Base-by-base conservation (phyloP, 2,329 filamentous ascomycete genomes). In the Epichloe scottii region DNA sequence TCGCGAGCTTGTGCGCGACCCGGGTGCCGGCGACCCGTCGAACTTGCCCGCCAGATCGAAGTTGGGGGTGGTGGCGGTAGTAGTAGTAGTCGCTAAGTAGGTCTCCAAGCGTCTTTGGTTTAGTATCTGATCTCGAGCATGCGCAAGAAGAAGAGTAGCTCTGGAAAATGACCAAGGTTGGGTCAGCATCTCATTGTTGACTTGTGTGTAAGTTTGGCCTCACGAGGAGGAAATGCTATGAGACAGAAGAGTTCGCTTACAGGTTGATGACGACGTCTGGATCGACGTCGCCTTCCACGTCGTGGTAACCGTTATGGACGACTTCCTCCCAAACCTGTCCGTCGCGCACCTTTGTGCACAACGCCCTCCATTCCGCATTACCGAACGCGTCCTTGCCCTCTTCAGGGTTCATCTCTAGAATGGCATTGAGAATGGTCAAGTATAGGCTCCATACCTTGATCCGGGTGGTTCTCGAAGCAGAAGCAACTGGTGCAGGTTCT, bases 371-470 rank as follows among this genome's bases (percentile, higher is more conserved):
- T 64, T 88, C 84, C 62, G 87, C 81, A 49, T 81, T 82, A 3
- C 93, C 93, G 70, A 97, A 95, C 12, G 84, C 79, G 48, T 84
- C 80, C 71, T 93, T 95, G 47, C 91, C 93, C 66, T 96, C 90
- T 58, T 95, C 88, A 2, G 87, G 76, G 51, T 89, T 89, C 63
- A 97, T 75, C 62, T 97, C 91, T 37, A 95, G 75, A 56, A 96
- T 85, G 39, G 89, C 86, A 70, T 96, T 95, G 55, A 97, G 75
- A 48, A 96, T 85, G 17, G 90, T 95, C 57, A 97, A 78, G 66
- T 97, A 98, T 61, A 98, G 77, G 67, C 89, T 95, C 93, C 93
- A 98, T 56, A 97, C 85, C 69, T 97, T 98, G 66, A 95, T 85
- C 57, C 90, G 77, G 52, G 88, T 93, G 34, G 84, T 86, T 57